phyloP scores from a whole-genome alignment of 441 rosid species.

The Flueggea neowawraea region DNA sequence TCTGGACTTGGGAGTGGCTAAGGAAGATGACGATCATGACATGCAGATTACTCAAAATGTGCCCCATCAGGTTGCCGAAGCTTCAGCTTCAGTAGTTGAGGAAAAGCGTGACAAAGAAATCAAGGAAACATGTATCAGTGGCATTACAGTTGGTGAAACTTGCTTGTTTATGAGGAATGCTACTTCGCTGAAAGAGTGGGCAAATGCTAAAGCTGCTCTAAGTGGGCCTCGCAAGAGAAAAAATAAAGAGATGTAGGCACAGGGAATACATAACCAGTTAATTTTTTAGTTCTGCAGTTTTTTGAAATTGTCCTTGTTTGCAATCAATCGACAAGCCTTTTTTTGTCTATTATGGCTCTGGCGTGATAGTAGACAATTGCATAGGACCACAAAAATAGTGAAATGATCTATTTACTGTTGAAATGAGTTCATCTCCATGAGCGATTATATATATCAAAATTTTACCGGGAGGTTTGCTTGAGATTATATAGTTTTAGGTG shows the following conservation, averaged over 20 bases:
- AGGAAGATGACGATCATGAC: conserved; percentile 18
- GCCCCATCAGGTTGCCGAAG: conserved; percentile 12
- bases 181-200: conserved; percentile 67
- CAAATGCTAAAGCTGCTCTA: conserved; percentile 54
- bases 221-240: conserved; percentile 52
- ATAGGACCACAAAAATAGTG: neutral
- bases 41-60: conserved; percentile 14
- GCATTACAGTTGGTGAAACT: conserved; percentile 37
- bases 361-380: neutral
- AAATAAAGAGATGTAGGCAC: conserved; percentile 26
- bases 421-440: neutral
- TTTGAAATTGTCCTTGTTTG: neutral
- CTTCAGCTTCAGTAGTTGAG: conserved; percentile 20
- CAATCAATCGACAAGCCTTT: no score
- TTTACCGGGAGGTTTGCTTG: neutral
- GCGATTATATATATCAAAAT: neutral
- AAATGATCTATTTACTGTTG: neutral
- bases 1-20: conserved; percentile 9
- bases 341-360: no score
- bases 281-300: neutral
- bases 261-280: neutral
- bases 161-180: conserved; percentile 78
- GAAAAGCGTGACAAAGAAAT: conserved; percentile 12
- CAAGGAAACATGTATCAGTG: conserved; percentile 11
- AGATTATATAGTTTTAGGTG: no score